A percentile compares a stretch with the other conserved stretches of the same genome.
Conservation (phyloP, 805 yeast species). For the baker's yeast (Saccharomyces cerevisiae) region DNA sequence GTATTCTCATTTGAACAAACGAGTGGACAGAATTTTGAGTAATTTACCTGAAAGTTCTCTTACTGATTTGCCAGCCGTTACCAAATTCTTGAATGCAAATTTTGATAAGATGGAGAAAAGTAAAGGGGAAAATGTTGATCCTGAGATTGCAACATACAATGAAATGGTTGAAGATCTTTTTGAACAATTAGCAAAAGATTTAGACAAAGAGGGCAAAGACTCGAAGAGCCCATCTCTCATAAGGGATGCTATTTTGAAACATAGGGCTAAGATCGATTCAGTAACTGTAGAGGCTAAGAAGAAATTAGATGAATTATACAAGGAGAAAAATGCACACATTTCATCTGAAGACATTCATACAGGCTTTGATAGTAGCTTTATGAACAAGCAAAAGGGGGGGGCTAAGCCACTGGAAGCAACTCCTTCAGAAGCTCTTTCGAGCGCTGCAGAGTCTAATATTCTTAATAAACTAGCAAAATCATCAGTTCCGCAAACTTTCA, state of each 20-base stretch:
- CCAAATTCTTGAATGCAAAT: slow-evolving; percentile 37
- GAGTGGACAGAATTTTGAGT: slow-evolving; percentile 58
- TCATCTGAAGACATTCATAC: slow-evolving; percentile 87
- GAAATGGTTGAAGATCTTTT: slow-evolving; percentile 91
- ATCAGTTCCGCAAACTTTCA: slow-evolving; percentile 17
- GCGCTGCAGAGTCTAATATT: not conserved
- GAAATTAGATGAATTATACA: slow-evolving; percentile 56
- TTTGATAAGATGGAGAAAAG: slow-evolving; percentile 58
- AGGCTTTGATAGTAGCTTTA: slow-evolving; percentile 80
- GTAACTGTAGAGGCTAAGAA: slow-evolving; percentile 56
- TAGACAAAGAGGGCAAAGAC: slow-evolving; percentile 40
- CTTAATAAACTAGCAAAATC: slow-evolving; percentile 4
- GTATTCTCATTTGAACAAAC: slow-evolving; percentile 63
- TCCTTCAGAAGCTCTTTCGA: slow-evolving; percentile 10
- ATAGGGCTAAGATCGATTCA: slow-evolving; percentile 60
- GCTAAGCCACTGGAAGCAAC: slow-evolving; percentile 4
- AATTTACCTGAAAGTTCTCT: slow-evolving; percentile 37
- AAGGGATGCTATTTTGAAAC: slow-evolving; percentile 39
- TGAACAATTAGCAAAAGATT: slow-evolving; percentile 62
- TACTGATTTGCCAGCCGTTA: slow-evolving; percentile 25
- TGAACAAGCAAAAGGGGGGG: slow-evolving; percentile 46
- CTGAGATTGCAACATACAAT: slow-evolving; percentile 57
- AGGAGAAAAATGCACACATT: slow-evolving; percentile 67
- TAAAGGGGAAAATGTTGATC: slow-evolving; percentile 35
- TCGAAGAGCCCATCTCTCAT: slow-evolving; percentile 34